phyloP scores from a whole-genome alignment of 1,284 basidiomycete species.

The Hemileia vastatrix region DNA sequence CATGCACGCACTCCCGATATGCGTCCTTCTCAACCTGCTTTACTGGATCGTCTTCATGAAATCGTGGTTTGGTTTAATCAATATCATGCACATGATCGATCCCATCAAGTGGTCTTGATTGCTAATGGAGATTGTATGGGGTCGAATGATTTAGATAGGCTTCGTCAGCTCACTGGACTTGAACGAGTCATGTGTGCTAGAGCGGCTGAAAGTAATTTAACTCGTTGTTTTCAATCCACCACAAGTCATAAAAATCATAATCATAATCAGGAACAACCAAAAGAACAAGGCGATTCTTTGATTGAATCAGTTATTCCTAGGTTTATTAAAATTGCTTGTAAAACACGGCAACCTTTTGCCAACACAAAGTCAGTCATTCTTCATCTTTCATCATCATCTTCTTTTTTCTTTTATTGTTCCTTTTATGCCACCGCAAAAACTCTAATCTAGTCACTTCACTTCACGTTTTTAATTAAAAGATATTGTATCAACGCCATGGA shows the following conservation, averaged over 20 bases:
- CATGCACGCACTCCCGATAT: slow-evolving; percentile 92
- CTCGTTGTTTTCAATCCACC: slow-evolving; percentile 27
- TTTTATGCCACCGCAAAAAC: slow-evolving; percentile 45
- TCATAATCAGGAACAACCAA: slow-evolving; percentile 89
- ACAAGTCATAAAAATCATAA: slow-evolving; percentile 90
- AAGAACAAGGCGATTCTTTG: slow-evolving; percentile 59
- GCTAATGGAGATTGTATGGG: slow-evolving; percentile 89
- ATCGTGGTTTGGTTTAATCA: slow-evolving; percentile 69
- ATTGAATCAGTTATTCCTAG: slow-evolving; percentile 66
- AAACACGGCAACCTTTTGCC: slow-evolving; percentile 28
- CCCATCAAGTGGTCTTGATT: slow-evolving; percentile 63
- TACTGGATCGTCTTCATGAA: slow-evolving; percentile 67
- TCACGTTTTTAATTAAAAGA: slow-evolving; percentile 79
- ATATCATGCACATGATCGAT: slow-evolving; percentile 49
- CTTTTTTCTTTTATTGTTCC: neutral
- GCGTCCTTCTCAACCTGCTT: slow-evolving; percentile 71
- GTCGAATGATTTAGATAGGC: slow-evolving; percentile 64
- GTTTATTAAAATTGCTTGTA: slow-evolving; percentile 60
- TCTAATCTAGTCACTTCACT: slow-evolving; percentile 56
- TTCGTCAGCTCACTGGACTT: slow-evolving; percentile 61
- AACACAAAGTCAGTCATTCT: slow-evolving; percentile 36
- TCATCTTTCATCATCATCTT: neutral
- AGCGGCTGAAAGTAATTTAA: slow-evolving; percentile 15
- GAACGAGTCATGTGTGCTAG: slow-evolving; percentile 1
- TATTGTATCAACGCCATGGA: slow-evolving; percentile 59